Percentiles rank a stretch among this genome's conserved stretches.
These are phyloP conservation scores for Stemphylium beticola DNA, from an alignment of 2,329 filamentous ascomycete genomes.

Conservation along the genomic window DNA sequence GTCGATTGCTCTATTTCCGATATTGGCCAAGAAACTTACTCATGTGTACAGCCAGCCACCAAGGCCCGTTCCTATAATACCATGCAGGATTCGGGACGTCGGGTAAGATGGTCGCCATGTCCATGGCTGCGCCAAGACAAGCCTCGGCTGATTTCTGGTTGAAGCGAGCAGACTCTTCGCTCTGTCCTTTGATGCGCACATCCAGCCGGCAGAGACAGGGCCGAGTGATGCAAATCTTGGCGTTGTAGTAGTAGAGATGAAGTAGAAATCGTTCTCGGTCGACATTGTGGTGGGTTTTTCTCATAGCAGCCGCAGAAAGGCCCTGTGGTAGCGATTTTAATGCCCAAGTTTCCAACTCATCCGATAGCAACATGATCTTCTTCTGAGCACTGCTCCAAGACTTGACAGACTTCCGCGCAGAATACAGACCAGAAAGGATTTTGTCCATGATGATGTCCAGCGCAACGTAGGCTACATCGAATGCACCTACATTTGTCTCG, in stretches of 20 bases:
- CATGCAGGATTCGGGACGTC: slow-evolving; percentile 25
- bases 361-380: slow-evolving; percentile 32
- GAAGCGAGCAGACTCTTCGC: slow-evolving; percentile 34
- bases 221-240: slow-evolving; percentile 46
- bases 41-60: slow-evolving; percentile 49
- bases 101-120: slow-evolving; percentile 41
- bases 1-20: not conserved
- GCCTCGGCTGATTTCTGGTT: slow-evolving; percentile 38
- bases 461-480: slow-evolving; percentile 11
- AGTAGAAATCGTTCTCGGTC: slow-evolving; percentile 26
- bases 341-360: slow-evolving; percentile 39
- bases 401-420: slow-evolving; percentile 33
- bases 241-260: slow-evolving; percentile 40
- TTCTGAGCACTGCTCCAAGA: slow-evolving; percentile 41
- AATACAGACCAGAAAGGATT: slow-evolving; percentile 37
- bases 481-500: not conserved
- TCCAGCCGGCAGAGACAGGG: slow-evolving; percentile 49
- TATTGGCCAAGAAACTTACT: slow-evolving; percentile 2
- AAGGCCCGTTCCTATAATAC: slow-evolving; percentile 37
- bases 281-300: not conserved
- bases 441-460: slow-evolving; percentile 25
- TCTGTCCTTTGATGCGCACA: slow-evolving; percentile 40
- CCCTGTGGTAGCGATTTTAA: slow-evolving; percentile 28
- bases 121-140: slow-evolving; percentile 45
- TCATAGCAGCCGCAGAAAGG: not conserved